Base-by-base conservation (phyloP, 441 rosid species). In the Sinapis alba region DNA sequence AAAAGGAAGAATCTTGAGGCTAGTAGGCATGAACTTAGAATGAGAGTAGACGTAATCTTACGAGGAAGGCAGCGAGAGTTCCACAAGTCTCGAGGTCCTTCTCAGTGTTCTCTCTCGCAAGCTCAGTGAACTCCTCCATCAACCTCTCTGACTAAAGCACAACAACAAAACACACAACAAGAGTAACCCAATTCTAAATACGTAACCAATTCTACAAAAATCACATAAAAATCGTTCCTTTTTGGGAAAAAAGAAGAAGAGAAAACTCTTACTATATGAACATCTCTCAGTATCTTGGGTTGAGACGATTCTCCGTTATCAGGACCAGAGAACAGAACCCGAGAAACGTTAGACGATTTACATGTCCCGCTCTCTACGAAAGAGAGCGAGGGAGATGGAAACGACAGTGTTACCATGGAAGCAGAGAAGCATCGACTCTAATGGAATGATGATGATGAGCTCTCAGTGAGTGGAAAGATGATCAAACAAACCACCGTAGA, bases 81-180 rank as follows among this genome's bases (percentile, higher is more conserved):
- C 97, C 97, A 78, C 98, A 91, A 41, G 97, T 91, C 82, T 93
- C 98, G 56, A 91, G 92, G 84, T 91, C 96, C 57, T 90, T 86
- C 73, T 90, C 86, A 11, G 98, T 90, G 81, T 91, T 94, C 65
- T 89, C 93, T 82, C 84, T 81, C 27, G 96, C 94, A 68, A 94
- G 90, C 78, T 90, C 90, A 69, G 89, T 89, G 77, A 93, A 93
- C 82, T 87, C 90, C 78, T 91, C 97, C 87, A 89, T 79, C 83
- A 94, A 83, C 73, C 70, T 84, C 8, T 82, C 88, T 9, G 97
- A 90, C 93, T 90, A 76, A 50, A 54, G 38, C 51, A 47, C n/a
- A 28, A 72, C 7, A 38, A 32, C n/a, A n/a, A n/a, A 34, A 62
- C 5, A 65, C 66, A 75, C 64, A 56, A 43, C 3, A 72, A 38